Percentiles rank a stretch among this genome's conserved stretches.
These are phyloP conservation scores for Apophysomyces sp. DNA, from an alignment of 371 early-diverging fungal species.

Conservation along the genomic window DNA sequence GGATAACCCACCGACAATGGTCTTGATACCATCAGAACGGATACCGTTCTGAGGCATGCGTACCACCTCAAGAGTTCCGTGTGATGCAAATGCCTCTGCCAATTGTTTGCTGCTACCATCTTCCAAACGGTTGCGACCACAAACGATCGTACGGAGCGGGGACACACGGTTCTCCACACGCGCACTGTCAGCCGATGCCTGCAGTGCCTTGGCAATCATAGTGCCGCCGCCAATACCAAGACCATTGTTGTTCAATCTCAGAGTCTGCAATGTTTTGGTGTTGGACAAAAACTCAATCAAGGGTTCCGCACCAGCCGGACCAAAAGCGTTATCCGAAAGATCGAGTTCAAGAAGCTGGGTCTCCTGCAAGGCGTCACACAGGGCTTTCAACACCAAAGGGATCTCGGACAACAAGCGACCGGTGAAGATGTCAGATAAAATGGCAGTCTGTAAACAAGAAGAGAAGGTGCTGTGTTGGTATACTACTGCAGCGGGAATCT, in stretches of 20 bases:
- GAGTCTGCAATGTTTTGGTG: conserved; percentile 72
- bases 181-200: conserved; percentile 70
- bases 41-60: conserved; percentile 97
- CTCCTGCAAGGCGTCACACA: conserved; percentile 84
- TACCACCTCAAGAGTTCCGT: conserved; percentile 75
- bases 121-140: conserved; percentile 95
- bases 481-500: neutral
- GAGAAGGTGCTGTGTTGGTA: neutral
- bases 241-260: conserved; percentile 96
- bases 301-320: conserved; percentile 91
- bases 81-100: conserved; percentile 82
- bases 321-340: conserved; percentile 97
- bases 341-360: conserved; percentile 78
- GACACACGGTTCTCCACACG: conserved; percentile 63
- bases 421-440: conserved; percentile 91
- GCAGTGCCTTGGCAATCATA: conserved; percentile 84
- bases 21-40: conserved; percentile 87
- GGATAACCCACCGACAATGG: conserved; percentile 70
- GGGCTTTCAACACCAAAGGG: conserved; percentile 76
- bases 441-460: conserved; percentile 37
- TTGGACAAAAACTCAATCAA: conserved; percentile 81
- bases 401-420: conserved; percentile 90
- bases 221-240: conserved; percentile 88
- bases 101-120: conserved; percentile 75
- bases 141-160: conserved; percentile 76